Evolutionary conservation across 1,284 basidiomycete genomes (phyloP), one percentile per base, ranked within the genome.

Genomic region (Tilletia caries): DNA sequence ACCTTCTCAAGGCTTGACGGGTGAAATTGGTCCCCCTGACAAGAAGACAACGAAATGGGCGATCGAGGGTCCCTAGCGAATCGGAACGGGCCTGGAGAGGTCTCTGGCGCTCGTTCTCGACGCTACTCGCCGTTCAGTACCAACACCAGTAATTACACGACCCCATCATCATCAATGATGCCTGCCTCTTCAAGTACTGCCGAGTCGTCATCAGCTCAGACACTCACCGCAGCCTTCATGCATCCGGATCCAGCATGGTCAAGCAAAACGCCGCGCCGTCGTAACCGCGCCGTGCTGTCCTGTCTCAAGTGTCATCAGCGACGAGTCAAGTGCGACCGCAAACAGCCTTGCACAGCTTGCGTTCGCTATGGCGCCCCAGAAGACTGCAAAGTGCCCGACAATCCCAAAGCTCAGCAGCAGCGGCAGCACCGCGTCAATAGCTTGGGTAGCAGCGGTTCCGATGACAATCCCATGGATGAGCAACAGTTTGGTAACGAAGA

Each of bases 321-420:
- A 23, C 23, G 52, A 54, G 52, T 54, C 52, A 54, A 54, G 52
- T 54, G 52, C 52, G 52, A 54, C 52, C 52, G 52, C 52, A 54
- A 54, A 23, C 23, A 25, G 15, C 52, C 52, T 2, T 54, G 52
- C 13, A 27, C 25, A 1, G 52, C 52, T 15, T 54, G 52, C 15
- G 29, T 54, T 29, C 52, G 52, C n/a, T 29, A 54, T 13, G 52
- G 52, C 52, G 15, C 23, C 25, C 23, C 52, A 27, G n/a, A 54
- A 6, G 52, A 54, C 5, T 54, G 52, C 52, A 54, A 15, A 29
- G 52, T 54, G 5, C 52, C 52, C 52, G 52, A 54, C 52, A 54
- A 54, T 3, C 25, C 52, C 25, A 54, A 54, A 23, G 52, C 52
- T 27, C 52, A 29, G n/a, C 52, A 54, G 52, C n/a, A 54, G 6